Conservation (phyloP, 331 rosid genomes). For the Spiraea crenata region DNA sequence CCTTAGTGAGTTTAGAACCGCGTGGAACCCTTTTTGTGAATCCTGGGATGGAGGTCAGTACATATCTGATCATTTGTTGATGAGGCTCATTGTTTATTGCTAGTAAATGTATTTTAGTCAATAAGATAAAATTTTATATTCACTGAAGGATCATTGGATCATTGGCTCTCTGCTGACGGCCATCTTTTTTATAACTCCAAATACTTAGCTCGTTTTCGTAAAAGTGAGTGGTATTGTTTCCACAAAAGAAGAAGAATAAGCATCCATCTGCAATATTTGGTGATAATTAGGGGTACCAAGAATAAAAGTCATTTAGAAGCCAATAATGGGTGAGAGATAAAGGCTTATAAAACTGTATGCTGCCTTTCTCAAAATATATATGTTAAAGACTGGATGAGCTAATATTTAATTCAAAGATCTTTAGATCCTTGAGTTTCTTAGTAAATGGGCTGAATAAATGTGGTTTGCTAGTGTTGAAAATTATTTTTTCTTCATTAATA, state of each 20-base stretch:
- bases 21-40: slow-evolving; percentile 87
- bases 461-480: not conserved
- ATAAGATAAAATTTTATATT: not conserved
- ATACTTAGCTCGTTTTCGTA: not conserved
- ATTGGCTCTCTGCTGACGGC: not conserved
- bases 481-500: slow-evolving; percentile 19
- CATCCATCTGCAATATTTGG: not conserved
- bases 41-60: slow-evolving; percentile 87
- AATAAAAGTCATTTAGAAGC: not conserved
- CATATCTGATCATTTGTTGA: slow-evolving; percentile 9
- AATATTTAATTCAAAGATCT: not conserved
- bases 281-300: not conserved
- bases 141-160: not conserved
- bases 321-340: not conserved
- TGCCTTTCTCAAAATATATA: not conserved
- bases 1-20: slow-evolving; percentile 84
- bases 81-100: slow-evolving; percentile 1
- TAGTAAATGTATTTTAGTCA: not conserved
- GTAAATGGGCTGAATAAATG: not conserved
- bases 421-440: not conserved
- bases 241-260: not conserved
- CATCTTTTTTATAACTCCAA: not conserved
- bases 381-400: not conserved
- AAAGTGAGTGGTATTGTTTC: not conserved
- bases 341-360: not conserved